Base-by-base conservation (phyloP, 495 filamentous ascomycete genomes). In the Trichoderma virens region DNA sequence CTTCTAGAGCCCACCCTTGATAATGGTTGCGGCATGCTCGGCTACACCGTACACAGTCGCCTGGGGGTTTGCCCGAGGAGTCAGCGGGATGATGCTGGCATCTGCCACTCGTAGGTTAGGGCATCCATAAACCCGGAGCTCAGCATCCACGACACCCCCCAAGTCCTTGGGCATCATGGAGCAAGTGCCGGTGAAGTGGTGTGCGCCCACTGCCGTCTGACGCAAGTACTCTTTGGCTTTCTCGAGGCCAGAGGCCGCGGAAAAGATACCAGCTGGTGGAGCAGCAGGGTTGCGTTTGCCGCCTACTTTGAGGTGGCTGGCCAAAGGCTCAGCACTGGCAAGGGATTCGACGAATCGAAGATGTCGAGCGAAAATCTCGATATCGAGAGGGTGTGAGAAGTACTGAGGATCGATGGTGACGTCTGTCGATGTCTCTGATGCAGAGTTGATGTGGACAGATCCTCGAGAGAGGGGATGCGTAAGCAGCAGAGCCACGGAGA, bases 11-110 rank as follows among this genome's bases (percentile, higher is more conserved):
- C 30, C 51, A 14, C 51, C 51, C 51, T 56, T 78, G 66, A 69
- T 80, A 45, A 83, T 32, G 67, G 76, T 73, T 8, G 79, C 77
- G 9, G 72, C 81, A 62, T 76, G 78, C 71, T 84, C 82, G 14
- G 77, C 80, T 60, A 84, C 69, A 23, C 76, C 79, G 68, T 80
- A 84, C 5, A 82, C 75, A 23, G 74, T 77, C 23, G 68, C 70
- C 31, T 75, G 66, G 31, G 76, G 70, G 70, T 84, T 76, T 2
- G 73, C 75, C 45, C 71, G 69, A 4, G 76, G 68, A 43, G 72
- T 71, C 25, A 76, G 68, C 8, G 80, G 78, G 30, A 83, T 73
- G 7, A 83, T 69, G 64, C 75, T 78, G 1, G 80, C 76, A 72
- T 83, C 81, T 0, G 73, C 76, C 32, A 83, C 78, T 1, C 80